phyloP scores from a whole-genome alignment of 2,329 filamentous ascomycete species.

The Colletotrichum salicis region DNA sequence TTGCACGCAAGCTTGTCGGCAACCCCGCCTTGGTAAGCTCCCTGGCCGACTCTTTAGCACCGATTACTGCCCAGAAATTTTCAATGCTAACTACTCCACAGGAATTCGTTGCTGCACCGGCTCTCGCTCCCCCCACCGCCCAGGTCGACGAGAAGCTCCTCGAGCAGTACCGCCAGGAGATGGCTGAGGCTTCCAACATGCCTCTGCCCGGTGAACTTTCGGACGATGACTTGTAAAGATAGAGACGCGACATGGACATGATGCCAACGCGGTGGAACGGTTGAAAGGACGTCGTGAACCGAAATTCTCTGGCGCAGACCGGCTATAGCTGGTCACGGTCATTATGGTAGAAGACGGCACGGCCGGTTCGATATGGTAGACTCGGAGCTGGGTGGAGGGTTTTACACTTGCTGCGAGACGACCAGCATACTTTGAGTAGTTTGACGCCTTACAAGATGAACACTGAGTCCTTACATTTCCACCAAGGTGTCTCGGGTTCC shows the following conservation, averaged over 20 bases:
- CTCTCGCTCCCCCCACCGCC: constrained; percentile 93
- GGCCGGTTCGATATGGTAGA: constrained; percentile 33
- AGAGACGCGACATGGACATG: constrained; percentile 18
- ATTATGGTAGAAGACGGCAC: constrained; percentile 32
- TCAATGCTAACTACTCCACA: constrained; percentile 53
- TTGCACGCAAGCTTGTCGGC: constrained; percentile 97
- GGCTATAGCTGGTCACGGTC: constrained; percentile 23
- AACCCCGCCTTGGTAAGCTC: constrained; percentile 82
- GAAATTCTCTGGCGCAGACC: constrained; percentile 30
- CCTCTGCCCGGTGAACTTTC: constrained; percentile 97
- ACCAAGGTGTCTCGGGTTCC: constrained; percentile 18
- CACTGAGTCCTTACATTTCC: constrained; percentile 28
- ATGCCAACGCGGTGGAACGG: constrained; percentile 16
- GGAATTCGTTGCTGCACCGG: constrained; percentile 97
- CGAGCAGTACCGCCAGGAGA: constrained; percentile 86
- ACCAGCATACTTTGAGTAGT: constrained; percentile 35
- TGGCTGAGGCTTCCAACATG: constrained; percentile 81
- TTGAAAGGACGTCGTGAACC: constrained; percentile 22
- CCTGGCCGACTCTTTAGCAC: constrained; percentile 1
- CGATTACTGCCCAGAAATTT: background rate
- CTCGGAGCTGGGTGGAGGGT: constrained; percentile 26
- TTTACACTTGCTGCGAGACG: constrained; percentile 34
- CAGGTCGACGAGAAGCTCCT: constrained; percentile 87
- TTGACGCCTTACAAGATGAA: constrained; percentile 36
- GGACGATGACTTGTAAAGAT: constrained; percentile 70